Conservation (phyloP, 306 rosid species). For the Cicer pinnatifidum region DNA sequence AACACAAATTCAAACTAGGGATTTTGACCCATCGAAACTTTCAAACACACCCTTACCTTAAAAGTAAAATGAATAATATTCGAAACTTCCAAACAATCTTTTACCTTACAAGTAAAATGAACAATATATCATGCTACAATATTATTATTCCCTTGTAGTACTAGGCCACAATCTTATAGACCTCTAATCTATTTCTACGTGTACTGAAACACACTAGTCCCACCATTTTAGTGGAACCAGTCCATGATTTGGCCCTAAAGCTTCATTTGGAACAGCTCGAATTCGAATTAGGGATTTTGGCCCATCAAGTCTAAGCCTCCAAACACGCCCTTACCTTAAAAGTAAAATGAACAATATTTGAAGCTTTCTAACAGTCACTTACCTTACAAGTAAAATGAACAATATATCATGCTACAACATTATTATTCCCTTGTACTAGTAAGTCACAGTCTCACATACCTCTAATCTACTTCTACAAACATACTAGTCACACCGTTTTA, state of each 20-base stretch:
- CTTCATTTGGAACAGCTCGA: conserved; percentile 43
- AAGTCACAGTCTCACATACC: too few species aligned
- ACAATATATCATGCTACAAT: too few species aligned
- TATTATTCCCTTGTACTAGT: too few species aligned
- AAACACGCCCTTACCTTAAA: conserved; percentile 45
- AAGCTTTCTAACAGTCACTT: too few species aligned
- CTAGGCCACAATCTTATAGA: too few species aligned
- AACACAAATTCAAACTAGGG: not conserved
- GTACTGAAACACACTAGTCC: conserved; percentile 9
- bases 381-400: not conserved
- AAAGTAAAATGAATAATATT: not conserved
- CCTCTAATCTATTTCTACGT: too few species aligned
- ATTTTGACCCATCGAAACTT: not conserved
- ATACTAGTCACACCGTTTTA: too few species aligned
- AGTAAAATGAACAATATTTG: not conserved
- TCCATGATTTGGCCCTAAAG: conserved; percentile 32
- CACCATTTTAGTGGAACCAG: conserved; percentile 45
- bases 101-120: too few species aligned
- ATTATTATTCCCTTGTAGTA: too few species aligned
- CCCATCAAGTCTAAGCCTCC: not conserved
- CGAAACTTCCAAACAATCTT: too few species aligned
- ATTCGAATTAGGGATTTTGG: not conserved
- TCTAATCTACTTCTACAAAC: too few species aligned
- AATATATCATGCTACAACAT: not conserved
- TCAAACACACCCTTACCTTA: conserved; percentile 48